Evolutionary conservation across 371 early-diverging fungal genomes (phyloP).

Genomic region (Rhizopus arrhizus): DNA sequence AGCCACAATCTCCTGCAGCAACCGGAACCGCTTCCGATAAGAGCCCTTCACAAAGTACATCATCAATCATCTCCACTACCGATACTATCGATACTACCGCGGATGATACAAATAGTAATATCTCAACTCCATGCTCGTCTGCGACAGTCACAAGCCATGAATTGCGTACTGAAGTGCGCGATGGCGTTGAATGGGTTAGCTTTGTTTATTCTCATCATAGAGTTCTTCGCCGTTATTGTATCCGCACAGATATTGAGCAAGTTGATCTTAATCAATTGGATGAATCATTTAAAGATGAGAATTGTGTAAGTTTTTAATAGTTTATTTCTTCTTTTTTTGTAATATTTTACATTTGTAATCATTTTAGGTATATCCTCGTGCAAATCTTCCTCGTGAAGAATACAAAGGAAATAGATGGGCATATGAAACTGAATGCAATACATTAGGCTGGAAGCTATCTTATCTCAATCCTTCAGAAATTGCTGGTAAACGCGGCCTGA

Average conservation of each 20-base stretch:
- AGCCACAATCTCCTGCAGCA: constrained; percentile 9
- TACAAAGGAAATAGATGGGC: constrained; percentile 80
- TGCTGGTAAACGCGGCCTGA: constrained; percentile 83
- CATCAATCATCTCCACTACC: not conserved
- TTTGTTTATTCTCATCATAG: constrained; percentile 68
- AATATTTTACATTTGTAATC: not conserved
- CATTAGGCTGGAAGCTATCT: constrained; percentile 42
- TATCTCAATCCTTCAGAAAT: constrained; percentile 79
- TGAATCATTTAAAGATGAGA: constrained; percentile 34
- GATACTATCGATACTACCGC: too few species aligned
- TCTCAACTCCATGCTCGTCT: not conserved
- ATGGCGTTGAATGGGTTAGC: constrained; percentile 65
- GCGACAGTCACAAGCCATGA: constrained; percentile 23
- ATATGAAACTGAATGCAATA: constrained; percentile 40
- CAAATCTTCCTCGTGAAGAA: constrained; percentile 62
- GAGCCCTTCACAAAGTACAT: not conserved
- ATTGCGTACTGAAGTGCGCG: constrained; percentile 28
- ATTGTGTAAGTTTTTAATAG: constrained; percentile 33
- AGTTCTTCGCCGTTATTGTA: constrained; percentile 59
- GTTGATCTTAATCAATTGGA: constrained; percentile 41
- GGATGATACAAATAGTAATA: not conserved
- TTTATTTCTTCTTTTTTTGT: not conserved
- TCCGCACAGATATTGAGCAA: constrained; percentile 78
- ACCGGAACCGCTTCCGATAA: constrained; percentile 14
- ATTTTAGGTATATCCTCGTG: constrained; percentile 56